Conservation (phyloP, 2,329 filamentous ascomycete genomes). For the Stagonosporopsis cucurbitacearum region DNA sequence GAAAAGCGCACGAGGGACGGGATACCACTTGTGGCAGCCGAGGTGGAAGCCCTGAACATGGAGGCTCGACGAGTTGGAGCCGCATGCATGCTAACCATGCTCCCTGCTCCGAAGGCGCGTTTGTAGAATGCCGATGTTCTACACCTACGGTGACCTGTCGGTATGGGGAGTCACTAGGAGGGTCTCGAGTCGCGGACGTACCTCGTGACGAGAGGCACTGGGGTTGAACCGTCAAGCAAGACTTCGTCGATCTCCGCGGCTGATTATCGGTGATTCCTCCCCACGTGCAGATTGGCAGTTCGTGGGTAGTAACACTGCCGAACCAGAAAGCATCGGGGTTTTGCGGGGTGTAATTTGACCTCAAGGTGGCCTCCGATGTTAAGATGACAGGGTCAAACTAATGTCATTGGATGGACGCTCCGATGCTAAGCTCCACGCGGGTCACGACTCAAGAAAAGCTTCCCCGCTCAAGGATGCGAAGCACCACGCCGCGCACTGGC, state of each 20-base stretch:
- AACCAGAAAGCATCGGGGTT: constrained; percentile 10
- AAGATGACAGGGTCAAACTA: neutral
- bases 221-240: neutral
- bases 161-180: no score
- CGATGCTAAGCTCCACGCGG: constrained; percentile 17
- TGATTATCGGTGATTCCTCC: constrained; percentile 10
- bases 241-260: constrained; percentile 6
- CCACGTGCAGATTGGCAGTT: constrained; percentile 6
- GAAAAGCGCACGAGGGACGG: constrained; percentile 50
- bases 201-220: constrained; percentile 13
- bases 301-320: constrained; percentile 8
- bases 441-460: constrained; percentile 17
- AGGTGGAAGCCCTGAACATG: constrained; percentile 57
- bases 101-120: constrained; percentile 23
- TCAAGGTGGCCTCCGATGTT: constrained; percentile 7
- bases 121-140: constrained; percentile 10
- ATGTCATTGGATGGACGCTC: constrained; percentile 8
- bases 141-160: neutral
- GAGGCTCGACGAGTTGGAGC: constrained; percentile 57
- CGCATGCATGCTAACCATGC: constrained; percentile 22
- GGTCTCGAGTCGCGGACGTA: constrained; percentile 1
- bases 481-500: constrained; percentile 12
- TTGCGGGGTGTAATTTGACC: constrained; percentile 8
- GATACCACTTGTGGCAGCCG: constrained; percentile 58
- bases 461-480: constrained; percentile 18